These are phyloP conservation scores for Isatis lusitanica DNA, from an alignment of 441 rosid species.

Conservation along the genomic window DNA sequence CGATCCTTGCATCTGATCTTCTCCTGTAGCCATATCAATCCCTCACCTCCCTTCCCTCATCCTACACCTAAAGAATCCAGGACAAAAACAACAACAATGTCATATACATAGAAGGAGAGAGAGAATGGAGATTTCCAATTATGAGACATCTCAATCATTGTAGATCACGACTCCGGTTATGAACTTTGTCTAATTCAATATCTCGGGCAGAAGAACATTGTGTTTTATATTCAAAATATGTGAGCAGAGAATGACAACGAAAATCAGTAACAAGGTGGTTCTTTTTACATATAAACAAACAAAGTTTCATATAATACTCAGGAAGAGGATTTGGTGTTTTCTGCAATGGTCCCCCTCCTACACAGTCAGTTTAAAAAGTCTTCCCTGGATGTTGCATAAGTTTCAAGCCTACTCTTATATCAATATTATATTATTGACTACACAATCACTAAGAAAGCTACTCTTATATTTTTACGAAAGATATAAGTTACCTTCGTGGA, in stretches of 20 bases:
- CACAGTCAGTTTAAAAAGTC: constrained; percentile 58
- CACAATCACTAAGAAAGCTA: neutral
- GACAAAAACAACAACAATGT: constrained; percentile 13
- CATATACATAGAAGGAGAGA: neutral
- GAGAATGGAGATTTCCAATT: neutral
- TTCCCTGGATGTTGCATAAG: constrained; percentile 32
- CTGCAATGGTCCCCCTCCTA: constrained; percentile 46
- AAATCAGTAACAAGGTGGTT: constrained; percentile 34
- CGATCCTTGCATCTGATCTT: constrained; percentile 50
- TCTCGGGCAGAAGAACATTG: constrained; percentile 11
- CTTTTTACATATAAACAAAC: constrained; percentile 31
- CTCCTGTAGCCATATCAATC: constrained; percentile 58
- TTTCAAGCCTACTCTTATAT: constrained; percentile 9
- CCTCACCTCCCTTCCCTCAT: constrained; percentile 37
- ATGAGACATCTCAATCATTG: constrained; percentile 1
- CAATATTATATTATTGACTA: neutral
- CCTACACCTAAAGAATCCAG: constrained; percentile 25
- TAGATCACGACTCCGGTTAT: neutral
- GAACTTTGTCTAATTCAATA: constrained; percentile 3
- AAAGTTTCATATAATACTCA: constrained; percentile 24
- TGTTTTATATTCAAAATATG: constrained; percentile 24
- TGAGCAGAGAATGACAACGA: constrained; percentile 28
- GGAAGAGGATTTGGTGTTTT: constrained; percentile 45
- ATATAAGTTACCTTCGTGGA: constrained; percentile 8
- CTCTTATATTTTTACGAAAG: neutral